A percentile compares a stretch with the other conserved stretches of the same genome.
phyloP scores from a whole-genome alignment of 345 rosid species.

The Lepidium aucheri region DNA sequence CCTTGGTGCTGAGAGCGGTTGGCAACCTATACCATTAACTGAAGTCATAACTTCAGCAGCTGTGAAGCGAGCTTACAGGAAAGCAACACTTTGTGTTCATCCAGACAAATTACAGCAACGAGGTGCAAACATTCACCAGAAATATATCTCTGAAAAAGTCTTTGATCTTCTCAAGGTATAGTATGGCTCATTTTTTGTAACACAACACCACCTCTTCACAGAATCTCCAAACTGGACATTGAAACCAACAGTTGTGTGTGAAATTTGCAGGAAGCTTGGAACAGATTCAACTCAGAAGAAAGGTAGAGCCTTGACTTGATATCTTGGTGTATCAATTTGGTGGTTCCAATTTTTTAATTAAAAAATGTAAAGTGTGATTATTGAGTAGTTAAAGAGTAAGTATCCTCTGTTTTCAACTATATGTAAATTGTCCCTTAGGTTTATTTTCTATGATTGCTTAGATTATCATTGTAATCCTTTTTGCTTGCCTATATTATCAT shows the following conservation, averaged over 20 bases:
- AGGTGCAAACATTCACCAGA: slow-evolving; percentile 90
- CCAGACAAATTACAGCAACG: slow-evolving; percentile 95
- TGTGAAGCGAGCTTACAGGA: slow-evolving; percentile 90
- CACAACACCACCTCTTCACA: background rate
- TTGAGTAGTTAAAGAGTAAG: background rate
- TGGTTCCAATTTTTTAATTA: background rate
- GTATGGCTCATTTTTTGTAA: background rate
- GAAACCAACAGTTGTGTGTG: background rate
- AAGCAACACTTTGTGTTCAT: slow-evolving; percentile 97
- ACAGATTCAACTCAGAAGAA: slow-evolving; percentile 90
- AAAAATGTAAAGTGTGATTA: background rate
- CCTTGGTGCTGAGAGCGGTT: slow-evolving; percentile 79
- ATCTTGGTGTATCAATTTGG: background rate
- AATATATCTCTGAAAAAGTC: slow-evolving; percentile 86
- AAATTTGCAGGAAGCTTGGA: slow-evolving; percentile 76
- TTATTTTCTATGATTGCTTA: background rate
- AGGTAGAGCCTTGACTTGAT: slow-evolving; percentile 35
- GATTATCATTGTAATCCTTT: background rate
- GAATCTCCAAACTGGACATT: background rate
- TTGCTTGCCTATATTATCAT: too few relatives aligned
- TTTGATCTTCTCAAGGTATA: slow-evolving; percentile 91
- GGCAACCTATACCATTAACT: slow-evolving; percentile 93
- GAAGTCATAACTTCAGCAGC: slow-evolving; percentile 94
- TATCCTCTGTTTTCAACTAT: background rate
- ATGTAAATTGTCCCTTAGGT: background rate